Conservation (phyloP, 2,329 filamentous ascomycete species). For the Fragosphaeria purpurea region DNA sequence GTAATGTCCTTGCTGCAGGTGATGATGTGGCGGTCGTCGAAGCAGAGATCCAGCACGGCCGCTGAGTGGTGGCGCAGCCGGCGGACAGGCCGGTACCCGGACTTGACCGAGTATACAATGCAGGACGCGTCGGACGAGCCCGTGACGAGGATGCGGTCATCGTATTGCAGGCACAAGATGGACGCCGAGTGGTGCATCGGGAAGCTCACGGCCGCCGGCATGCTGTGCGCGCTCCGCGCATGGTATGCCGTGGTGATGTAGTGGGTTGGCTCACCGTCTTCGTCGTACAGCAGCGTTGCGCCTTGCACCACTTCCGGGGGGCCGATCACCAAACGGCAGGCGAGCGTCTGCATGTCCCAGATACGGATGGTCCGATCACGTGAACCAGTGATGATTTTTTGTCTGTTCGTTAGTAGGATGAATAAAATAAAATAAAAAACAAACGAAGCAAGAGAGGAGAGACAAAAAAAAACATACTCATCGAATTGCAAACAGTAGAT, state of each 20-base stretch:
- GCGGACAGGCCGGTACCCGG: constrained; percentile 67
- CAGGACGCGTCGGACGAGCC: constrained; percentile 88
- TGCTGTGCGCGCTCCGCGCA: constrained; percentile 30
- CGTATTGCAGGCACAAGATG: constrained; percentile 90
- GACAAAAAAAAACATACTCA: constrained; percentile 51
- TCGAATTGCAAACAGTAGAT: constrained; percentile 98
- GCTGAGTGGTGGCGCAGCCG: constrained; percentile 71
- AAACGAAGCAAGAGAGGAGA: neutral
- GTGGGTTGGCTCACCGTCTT: constrained; percentile 41
- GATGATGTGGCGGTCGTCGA: constrained; percentile 85
- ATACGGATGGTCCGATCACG: constrained; percentile 91
- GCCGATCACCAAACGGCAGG: constrained; percentile 79
- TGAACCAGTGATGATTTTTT: constrained; percentile 91
- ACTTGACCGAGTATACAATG: constrained; percentile 79
- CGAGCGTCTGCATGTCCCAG: constrained; percentile 86
- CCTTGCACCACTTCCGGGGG: constrained; percentile 55
- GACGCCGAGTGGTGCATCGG: constrained; percentile 72
- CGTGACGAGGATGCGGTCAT: constrained; percentile 84
- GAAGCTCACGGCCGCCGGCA: constrained; percentile 47
- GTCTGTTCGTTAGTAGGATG: neutral
- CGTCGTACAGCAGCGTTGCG: constrained; percentile 39
- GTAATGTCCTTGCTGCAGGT: constrained; percentile 94
- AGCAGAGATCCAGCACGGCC: constrained; percentile 86
- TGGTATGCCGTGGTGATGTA: constrained; percentile 35
- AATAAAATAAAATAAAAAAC: neutral